Evolutionary conservation across 352 stramenopile genomes (phyloP).

Genomic region (Globisporangium acanthophoron): DNA sequence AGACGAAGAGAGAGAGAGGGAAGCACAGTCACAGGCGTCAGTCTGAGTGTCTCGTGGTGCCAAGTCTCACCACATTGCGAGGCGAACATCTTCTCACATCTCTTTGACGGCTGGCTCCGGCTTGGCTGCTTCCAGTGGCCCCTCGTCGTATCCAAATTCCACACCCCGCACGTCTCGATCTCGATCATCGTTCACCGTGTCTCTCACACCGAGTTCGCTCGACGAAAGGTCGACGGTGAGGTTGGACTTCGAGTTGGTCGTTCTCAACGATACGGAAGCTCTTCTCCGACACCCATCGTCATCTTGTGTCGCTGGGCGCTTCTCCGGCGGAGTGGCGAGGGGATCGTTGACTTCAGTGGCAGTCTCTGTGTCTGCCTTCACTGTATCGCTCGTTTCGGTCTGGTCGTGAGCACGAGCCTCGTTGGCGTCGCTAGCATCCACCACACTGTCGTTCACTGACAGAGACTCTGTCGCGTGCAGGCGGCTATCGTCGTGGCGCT

Average conservation of each 20-base stretch:
- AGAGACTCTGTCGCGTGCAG: neutral
- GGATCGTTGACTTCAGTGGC: no score
- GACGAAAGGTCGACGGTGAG: slow-evolving; percentile 1
- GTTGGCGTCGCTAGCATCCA: neutral
- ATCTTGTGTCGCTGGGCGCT: neutral
- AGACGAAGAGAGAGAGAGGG: neutral
- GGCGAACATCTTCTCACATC: slow-evolving; percentile 1
- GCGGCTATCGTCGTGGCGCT: neutral
- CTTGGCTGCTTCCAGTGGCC: slow-evolving; percentile 1
- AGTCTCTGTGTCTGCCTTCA: neutral
- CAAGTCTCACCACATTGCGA: neutral
- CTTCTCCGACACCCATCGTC: neutral
- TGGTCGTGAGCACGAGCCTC: neutral
- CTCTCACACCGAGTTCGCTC: slow-evolving; percentile 9
- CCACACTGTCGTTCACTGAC: neutral
- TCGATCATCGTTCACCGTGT: slow-evolving; percentile 13
- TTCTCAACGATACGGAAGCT: neutral
- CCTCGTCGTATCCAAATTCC: slow-evolving; percentile 40
- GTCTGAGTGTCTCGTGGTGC: neutral
- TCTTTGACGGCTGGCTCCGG: slow-evolving; percentile 4
- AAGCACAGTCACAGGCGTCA: neutral
- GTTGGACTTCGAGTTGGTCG: slow-evolving; percentile 4
- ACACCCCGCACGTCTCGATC: slow-evolving; percentile 26
- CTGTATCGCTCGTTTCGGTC: neutral
- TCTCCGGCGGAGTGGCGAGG: neutral